Evolutionary conservation across 73 alveolate species (phyloP), one percentile per base, ranked within the genome.

Genomic region (Uronychia binucleata): DNA sequence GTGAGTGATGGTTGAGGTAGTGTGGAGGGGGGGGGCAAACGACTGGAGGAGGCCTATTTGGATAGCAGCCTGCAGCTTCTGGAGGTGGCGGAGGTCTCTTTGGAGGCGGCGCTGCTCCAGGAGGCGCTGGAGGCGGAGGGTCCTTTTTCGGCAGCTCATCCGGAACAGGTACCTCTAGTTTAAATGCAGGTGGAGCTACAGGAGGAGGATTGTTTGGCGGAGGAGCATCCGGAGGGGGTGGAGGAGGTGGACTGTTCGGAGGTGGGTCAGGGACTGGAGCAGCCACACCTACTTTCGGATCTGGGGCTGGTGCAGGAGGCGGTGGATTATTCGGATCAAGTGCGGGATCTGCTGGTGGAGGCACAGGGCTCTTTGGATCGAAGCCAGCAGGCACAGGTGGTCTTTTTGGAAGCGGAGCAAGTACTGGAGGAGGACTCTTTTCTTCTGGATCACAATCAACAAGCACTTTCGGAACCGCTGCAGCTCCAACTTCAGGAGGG

Each of bases 181-280:
- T n/a, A n/a, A n/a, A n/a, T n/a, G 67, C n/a, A 46, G 5, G n/a
- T 46, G n/a, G 19, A 46, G 19, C 5, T 46, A 46, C 67, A 46
- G 67, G 67, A 46, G 67, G 67, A 11, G 67, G 67, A 19, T 46
- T 46, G 67, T 46, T 46, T 19, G 67, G 67, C 5, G 67, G 67
- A 46, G 67, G 67, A 46, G 67, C 67, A 46, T 46, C 67, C 19
- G 67, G 67, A 46, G 67, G n/a, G 19, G 67, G n/a, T 46, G 67
- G 67, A 46, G 67, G 67, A 46, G 67, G 67, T 11, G 67, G 67
- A 46, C 67, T 46, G n/a, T 46, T 46, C 67, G 67, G 67, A 46
- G 67, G 67, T 11, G 67, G 67, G 5, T 19, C 5, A 46, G 19
- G n/a, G 5, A 19, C 67, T 46, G n/a, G 19, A 46, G 19, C 19